Evolutionary conservation across 2,329 filamentous ascomycete species (phyloP).

Genomic region (Huntiella abstrusa): DNA sequence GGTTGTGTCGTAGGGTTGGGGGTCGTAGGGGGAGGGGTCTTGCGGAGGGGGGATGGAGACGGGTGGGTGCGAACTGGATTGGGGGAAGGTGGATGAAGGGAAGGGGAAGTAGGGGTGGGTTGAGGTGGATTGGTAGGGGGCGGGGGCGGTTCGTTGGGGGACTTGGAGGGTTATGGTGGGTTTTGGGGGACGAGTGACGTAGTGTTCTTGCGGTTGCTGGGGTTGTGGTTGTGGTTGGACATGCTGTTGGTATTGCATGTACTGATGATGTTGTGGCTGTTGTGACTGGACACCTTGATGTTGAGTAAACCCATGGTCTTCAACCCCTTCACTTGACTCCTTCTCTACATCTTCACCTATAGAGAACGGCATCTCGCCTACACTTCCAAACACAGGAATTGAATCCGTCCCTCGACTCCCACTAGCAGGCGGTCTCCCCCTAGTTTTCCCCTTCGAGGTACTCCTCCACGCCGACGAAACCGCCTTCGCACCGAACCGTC

Average conservation of each 20-base stretch:
- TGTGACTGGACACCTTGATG: background rate
- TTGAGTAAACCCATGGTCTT: background rate
- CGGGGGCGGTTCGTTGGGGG: background rate
- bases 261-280: background rate
- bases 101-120: background rate
- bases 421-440: constrained; percentile 50
- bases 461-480: constrained; percentile 76
- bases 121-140: background rate
- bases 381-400: background rate
- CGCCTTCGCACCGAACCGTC: constrained; percentile 58
- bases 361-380: too few species aligned
- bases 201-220: background rate
- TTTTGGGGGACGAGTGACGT: background rate
- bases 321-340: background rate
- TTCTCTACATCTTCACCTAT: background rate
- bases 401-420: background rate
- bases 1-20: background rate
- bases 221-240: background rate
- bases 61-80: background rate
- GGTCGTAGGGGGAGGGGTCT: background rate
- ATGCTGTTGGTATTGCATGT: constrained; percentile 3
- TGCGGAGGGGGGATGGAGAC: background rate
- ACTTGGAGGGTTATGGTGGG: background rate
- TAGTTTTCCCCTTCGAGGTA: constrained; percentile 37
- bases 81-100: background rate